Base-by-base conservation (phyloP, 106 monocot genomes). In the Dactylorhiza incarnata region DNA sequence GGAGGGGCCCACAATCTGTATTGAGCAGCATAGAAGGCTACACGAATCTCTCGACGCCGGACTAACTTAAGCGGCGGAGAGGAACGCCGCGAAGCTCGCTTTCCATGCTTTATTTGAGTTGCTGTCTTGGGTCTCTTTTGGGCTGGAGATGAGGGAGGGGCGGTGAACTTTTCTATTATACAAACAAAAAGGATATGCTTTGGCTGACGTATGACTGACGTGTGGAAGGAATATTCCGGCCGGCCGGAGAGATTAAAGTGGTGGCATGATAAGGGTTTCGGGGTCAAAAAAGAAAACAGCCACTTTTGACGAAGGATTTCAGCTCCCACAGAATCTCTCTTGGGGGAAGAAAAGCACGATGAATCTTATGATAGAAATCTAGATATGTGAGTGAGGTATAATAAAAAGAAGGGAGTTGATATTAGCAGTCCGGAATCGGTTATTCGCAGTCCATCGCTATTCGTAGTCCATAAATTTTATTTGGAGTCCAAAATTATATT, bases 61-160 rank as follows among this genome's bases (percentile, higher is more conserved):
- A 37, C 37, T 37, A 37, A 37, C 37, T 3, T 37, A 85, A 63
- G 45, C 20, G 75, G 54, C 71, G 50, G 48, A 47, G 15, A 55
- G 58, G 63, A 37, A 1, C 65, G 11, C 22, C 53, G 62, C 61
- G 50, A 8, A 55, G 54, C 66, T 16, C 25, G 29, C 26, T 68
- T 25, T 72, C 19, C 46, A 37, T 66, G 45, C 46, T 69, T 68
- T 69, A 45, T 45, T 46, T 46, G 69, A 46, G 69, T 2, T 69
- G 69, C 6, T 46, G 45, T n/a, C 17, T 4, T 72, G 22, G 22
- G 48, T 49, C 49, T 24, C 49, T 72, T 47, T 49, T 69, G 69
- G 45, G 45, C 26, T 26, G 14, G 14, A 13, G 43, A 69, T 72
- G 72, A 6, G 66, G 23, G 71, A 5, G n/a, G 48, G 72, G 69